Percentiles rank a stretch among this genome's conserved stretches.
These are phyloP conservation scores for Inonotus obliquus DNA, from an alignment of 1,284 basidiomycete species.

Conservation along the genomic window DNA sequence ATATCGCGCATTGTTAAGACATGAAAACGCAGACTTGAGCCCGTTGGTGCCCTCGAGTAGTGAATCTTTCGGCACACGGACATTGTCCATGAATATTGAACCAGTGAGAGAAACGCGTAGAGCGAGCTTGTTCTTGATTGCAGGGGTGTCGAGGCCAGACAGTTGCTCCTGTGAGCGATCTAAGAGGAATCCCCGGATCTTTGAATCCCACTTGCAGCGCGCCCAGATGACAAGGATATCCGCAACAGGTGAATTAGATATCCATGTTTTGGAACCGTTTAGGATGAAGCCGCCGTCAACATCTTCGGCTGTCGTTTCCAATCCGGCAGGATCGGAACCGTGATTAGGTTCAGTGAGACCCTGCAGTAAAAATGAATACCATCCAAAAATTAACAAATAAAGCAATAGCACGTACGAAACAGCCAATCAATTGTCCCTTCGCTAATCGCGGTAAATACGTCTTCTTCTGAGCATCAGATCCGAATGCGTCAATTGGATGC, in stretches of 20 bases:
- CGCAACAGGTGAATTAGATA: conserved; percentile 85
- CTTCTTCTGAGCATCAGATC: conserved; percentile 86
- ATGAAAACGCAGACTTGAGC: conserved; percentile 83
- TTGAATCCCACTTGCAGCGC: conserved; percentile 89
- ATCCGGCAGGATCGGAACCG: conserved; percentile 89
- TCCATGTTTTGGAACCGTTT: conserved; percentile 96
- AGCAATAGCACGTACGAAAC: conserved; percentile 68
- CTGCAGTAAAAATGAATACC: conserved; percentile 32
- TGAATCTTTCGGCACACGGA: conserved; percentile 64
- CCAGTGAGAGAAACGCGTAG: conserved; percentile 89
- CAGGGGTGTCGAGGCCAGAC: conserved; percentile 80
- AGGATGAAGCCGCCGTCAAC: conserved; percentile 80
- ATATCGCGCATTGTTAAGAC: conserved; percentile 84
- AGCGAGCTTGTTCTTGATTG: conserved; percentile 92
- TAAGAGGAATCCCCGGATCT: conserved; percentile 88
- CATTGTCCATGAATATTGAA: conserved; percentile 90
- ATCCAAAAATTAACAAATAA: neutral
- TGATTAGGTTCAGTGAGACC: conserved; percentile 96
- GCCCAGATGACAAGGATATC: conserved; percentile 94
- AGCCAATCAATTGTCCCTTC: conserved; percentile 77
- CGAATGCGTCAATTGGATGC: conserved; percentile 95
- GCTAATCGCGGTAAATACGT: conserved; percentile 85
- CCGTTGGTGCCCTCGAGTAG: conserved; percentile 75
- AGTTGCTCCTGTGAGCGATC: conserved; percentile 67
- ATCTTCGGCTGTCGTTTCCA: conserved; percentile 92